A percentile compares a stretch with the other conserved stretches of the same genome.
Evolutionary conservation across 108 stramenopile genomes (phyloP).

Genomic region (Fragilaria radians): DNA sequence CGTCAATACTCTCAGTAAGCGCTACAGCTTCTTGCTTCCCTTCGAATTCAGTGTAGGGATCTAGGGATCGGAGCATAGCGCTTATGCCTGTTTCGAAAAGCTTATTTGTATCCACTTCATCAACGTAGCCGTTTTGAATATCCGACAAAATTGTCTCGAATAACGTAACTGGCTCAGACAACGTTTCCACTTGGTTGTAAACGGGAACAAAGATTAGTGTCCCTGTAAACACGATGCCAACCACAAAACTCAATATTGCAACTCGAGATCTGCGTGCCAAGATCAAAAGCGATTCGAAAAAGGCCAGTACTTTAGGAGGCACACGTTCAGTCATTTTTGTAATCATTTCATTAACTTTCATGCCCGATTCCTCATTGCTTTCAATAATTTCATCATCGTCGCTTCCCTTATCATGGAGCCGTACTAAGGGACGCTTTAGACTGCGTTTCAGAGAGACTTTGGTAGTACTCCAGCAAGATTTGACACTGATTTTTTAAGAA

Average conservation of each 20-base stretch:
- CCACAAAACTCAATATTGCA: slow-evolving; percentile 27
- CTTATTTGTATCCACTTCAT: slow-evolving; percentile 80
- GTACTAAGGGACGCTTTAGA: background rate
- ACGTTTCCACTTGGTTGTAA: slow-evolving; percentile 33
- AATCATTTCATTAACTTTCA: background rate
- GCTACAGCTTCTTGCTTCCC: slow-evolving; percentile 62
- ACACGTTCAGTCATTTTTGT: background rate
- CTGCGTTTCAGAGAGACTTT: background rate
- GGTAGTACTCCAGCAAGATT: background rate
- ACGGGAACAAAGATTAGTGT: slow-evolving; percentile 42
- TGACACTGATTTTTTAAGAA: background rate
- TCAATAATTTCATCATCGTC: background rate
- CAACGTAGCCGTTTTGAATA: slow-evolving; percentile 72
- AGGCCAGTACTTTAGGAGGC: background rate
- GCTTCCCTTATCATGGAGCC: background rate
- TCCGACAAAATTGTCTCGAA: slow-evolving; percentile 82
- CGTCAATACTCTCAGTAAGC: slow-evolving; percentile 79
- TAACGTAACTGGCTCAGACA: slow-evolving; percentile 64
- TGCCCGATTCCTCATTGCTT: background rate
- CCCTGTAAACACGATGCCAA: slow-evolving; percentile 32
- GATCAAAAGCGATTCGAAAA: background rate
- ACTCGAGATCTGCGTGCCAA: background rate
- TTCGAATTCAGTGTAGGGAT: slow-evolving; percentile 97
- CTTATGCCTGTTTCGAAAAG: slow-evolving; percentile 89
- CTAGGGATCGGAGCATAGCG: slow-evolving; percentile 88